Evolutionary conservation across 1,139 yeast genomes (phyloP), one percentile per base, ranked within the genome.

Genomic region (Zygotorulaspora mrakii): DNA sequence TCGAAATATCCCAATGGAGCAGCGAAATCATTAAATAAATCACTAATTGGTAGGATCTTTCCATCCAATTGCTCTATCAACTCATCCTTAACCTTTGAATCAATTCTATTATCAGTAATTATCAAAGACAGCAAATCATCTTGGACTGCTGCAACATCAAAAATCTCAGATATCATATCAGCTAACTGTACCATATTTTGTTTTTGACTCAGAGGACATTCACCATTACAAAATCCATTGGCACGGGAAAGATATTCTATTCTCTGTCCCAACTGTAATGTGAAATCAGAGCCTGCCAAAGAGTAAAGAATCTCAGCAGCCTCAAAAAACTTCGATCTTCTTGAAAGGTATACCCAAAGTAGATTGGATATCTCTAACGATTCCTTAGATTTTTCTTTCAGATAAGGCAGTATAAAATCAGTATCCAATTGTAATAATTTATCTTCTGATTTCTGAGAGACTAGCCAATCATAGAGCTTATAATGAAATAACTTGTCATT

Each of bases 401-500:
- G 73, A 55, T 85, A 94, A 24, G 82, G 78, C 43, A 86, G 69
- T 31, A 91, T 78, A 55, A 71, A 89, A 8, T 91, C 87, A 0
- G 97, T 86, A 40, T 83, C 82, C 45, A 89, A 73, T 37, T 82
- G 86, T 49, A 91, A 69, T 32, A 94, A 68, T 44, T 88, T 75
- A 42, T 83, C 94, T 47, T 85, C 82, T 24, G 79, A 74, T 2
- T 87, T 89, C 57, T 85, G 85, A 32, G 73, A 68, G 29, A 88
- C 80, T 54, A 87, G 81, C 97, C 98, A 94, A 58, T 86, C 94
- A 61, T 94, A 94, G 50, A 91, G 77, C 50, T 85, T 84, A 62
- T 82, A 87, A 50, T 94, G 98, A 71, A 94, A 94, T 11, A 78
- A 62, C 55, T 82, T 86, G 57, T 91, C 97, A 35, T 74, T 71